phyloP scores from a whole-genome alignment of 2,329 filamentous ascomycete species.

The Sporothrix curviconia region DNA sequence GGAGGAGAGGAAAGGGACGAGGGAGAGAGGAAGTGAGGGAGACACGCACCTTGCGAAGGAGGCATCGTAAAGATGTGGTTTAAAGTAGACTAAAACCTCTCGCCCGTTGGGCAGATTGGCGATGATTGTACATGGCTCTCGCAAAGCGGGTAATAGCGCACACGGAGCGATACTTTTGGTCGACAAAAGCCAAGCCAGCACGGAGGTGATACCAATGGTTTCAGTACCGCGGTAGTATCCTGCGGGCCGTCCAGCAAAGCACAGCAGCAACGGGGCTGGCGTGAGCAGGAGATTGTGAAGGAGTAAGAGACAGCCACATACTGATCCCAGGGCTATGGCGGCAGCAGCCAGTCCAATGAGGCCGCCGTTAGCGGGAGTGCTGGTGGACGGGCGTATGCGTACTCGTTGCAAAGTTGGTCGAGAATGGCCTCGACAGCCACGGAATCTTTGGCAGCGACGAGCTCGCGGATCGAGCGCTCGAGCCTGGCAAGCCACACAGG shows the following conservation, averaged over 20 bases:
- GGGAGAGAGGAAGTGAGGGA: constrained; percentile 23
- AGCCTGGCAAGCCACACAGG: constrained; percentile 50
- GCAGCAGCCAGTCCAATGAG: constrained; percentile 92
- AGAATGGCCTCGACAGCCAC: constrained; percentile 79
- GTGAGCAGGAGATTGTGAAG: too few relatives aligned
- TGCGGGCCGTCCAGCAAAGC: too few relatives aligned
- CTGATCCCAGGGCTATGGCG: constrained; percentile 86
- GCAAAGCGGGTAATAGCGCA: too few relatives aligned
- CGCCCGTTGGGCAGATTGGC: too few relatives aligned
- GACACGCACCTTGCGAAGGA: too few relatives aligned
- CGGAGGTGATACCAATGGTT: constrained; percentile 91
- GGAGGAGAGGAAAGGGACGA: background rate
- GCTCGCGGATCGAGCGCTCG: constrained; percentile 82
- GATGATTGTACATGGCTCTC: too few relatives aligned
- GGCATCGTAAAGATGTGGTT: too few relatives aligned
- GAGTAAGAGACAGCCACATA: too few relatives aligned
- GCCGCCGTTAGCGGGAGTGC: constrained; percentile 90
- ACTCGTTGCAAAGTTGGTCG: constrained; percentile 94
- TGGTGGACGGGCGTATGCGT: constrained; percentile 96
- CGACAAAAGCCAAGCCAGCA: constrained; percentile 94
- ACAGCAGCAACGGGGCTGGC: too few relatives aligned
- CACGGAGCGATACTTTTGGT: constrained; percentile 63
- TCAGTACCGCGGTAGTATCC: constrained; percentile 87
- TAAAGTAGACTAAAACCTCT: too few relatives aligned
- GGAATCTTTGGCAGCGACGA: constrained; percentile 69